Conservation (phyloP, 75 land plant species). For the Pinus albicaulis region DNA sequence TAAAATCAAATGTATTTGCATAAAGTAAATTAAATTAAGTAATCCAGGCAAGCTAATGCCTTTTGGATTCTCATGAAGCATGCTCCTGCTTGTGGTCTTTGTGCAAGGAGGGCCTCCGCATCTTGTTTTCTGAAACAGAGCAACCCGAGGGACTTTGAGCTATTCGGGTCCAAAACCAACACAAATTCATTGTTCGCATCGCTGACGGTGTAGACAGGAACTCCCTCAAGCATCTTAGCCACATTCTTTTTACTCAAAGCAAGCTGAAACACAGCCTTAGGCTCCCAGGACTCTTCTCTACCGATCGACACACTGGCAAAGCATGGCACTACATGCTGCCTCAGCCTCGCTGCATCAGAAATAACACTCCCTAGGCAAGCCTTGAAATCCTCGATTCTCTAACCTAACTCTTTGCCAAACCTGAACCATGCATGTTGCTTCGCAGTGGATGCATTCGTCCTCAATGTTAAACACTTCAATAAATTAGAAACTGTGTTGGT, state of each 20-base stretch:
- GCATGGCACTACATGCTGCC: not conserved
- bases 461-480: too few relatives aligned
- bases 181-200: conserved; percentile 90
- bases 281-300: conserved; percentile 11
- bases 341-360: not conserved
- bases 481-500: too few relatives aligned
- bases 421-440: too few relatives aligned
- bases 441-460: too few relatives aligned
- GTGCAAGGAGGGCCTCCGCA: conserved; percentile 84
- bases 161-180: conserved; percentile 75
- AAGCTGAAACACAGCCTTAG: conserved; percentile 45
- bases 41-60: too few relatives aligned
- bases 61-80: too few relatives aligned
- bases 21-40: too few relatives aligned
- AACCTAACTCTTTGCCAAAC: not conserved
- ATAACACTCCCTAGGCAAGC: not conserved
- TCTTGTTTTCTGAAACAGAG: conserved; percentile 90
- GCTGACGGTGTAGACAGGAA: conserved; percentile 86
- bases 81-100: too few relatives aligned
- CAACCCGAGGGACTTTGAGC: conserved; percentile 76
- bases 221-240: conserved; percentile 69
- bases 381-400: not conserved
- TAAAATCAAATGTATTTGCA: too few relatives aligned
- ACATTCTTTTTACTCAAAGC: conserved; percentile 60
- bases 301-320: not conserved